A percentile compares a stretch with the other conserved stretches of the same genome.
Conservation (phyloP, 805 yeast species). For the Lipomyces lipofer region DNA sequence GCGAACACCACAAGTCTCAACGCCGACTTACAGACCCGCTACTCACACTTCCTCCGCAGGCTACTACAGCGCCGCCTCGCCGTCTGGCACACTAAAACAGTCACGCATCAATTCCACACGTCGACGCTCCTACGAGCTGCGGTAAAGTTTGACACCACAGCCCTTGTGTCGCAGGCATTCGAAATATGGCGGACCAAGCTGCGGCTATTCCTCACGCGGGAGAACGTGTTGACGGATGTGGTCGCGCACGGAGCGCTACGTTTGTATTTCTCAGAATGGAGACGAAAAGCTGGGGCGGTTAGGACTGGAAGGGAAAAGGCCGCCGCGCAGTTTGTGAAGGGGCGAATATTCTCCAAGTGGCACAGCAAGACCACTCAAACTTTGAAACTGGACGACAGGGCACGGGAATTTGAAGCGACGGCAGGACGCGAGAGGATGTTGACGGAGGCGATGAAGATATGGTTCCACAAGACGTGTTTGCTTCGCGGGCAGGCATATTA, state of each 20-base stretch:
- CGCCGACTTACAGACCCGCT: too few species aligned
- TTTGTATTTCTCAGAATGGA: constrained; percentile 1
- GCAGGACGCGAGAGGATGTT: background rate
- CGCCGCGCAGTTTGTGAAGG: background rate
- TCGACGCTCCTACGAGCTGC: constrained; percentile 15
- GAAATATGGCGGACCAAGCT: constrained; percentile 18
- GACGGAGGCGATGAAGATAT: background rate
- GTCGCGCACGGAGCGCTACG: background rate
- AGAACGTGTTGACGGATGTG: background rate
- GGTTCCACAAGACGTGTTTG: constrained; percentile 7
- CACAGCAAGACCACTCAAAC: background rate
- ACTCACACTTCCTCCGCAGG: constrained; percentile 3
- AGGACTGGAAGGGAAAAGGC: background rate
- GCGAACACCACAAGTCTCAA: too few species aligned
- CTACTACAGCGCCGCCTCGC: constrained; percentile 9
- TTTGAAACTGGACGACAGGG: background rate
- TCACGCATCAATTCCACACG: background rate
- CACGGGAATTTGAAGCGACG: background rate
- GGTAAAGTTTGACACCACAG: constrained; percentile 17
- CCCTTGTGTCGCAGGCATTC: constrained; percentile 15
- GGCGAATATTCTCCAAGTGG: background rate
- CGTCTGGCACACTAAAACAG: constrained; percentile 12
- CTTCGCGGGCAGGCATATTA: constrained; percentile 4
- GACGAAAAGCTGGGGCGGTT: background rate
- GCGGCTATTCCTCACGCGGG: constrained; percentile 1